Percentiles rank a stretch among this genome's conserved stretches.
These are phyloP conservation scores for Claviceps humidiphila DNA, from an alignment of 2,329 filamentous ascomycete genomes.

Conservation along the genomic window DNA sequence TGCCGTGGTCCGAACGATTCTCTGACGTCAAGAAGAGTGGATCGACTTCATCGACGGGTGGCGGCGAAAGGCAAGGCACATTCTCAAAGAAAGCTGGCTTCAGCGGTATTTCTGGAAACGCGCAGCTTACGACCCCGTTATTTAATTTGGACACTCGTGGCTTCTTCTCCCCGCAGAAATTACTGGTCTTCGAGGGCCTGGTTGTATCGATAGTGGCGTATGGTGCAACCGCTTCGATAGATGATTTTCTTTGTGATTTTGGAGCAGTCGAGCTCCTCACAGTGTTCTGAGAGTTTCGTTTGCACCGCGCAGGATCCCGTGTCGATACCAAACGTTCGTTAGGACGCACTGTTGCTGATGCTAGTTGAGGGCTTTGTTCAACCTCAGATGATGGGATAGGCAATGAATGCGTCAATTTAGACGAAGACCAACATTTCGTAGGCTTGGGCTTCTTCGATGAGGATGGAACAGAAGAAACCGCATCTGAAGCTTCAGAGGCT, in stretches of 20 bases:
- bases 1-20: background rate
- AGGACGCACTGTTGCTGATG: background rate
- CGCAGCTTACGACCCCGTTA: conserved; percentile 13
- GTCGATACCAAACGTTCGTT: conserved; percentile 5
- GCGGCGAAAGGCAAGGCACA: conserved; percentile 15
- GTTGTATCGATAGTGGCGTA: conserved; percentile 16
- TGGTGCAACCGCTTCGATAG: conserved; percentile 18
- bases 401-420: background rate
- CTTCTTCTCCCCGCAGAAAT: conserved; percentile 21
- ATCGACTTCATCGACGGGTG: conserved; percentile 10
- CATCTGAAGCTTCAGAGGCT: background rate
- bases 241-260: conserved; percentile 18
- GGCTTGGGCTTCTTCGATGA: background rate
- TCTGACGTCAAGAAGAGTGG: conserved; percentile 9
- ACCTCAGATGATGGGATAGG: background rate
- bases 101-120: conserved; percentile 23
- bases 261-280: conserved; percentile 10
- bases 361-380: background rate
- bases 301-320: conserved; percentile 5
- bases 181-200: conserved; percentile 17
- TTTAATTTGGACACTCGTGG: conserved; percentile 17
- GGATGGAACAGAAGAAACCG: no score
- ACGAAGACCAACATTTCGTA: background rate
- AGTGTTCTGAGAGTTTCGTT: conserved; percentile 11
- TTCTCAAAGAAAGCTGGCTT: conserved; percentile 27